Conservation (phyloP, 1,284 basidiomycete genomes). For the Cryptococcus sp. region DNA sequence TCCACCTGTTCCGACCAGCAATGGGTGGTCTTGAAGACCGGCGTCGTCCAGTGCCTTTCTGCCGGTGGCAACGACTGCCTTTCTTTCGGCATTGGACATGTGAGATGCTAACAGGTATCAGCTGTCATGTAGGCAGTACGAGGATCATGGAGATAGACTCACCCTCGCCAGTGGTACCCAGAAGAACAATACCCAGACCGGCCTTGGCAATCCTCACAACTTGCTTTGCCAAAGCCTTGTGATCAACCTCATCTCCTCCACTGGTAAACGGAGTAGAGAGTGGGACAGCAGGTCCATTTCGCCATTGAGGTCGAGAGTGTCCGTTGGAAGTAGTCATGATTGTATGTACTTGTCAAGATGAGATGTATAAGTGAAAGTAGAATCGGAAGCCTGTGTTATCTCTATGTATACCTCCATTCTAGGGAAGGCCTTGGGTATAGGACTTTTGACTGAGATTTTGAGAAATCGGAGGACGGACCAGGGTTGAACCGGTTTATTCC, state of each 20-base stretch:
- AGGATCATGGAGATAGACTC: conserved; percentile 7
- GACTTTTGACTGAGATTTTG: too few species aligned
- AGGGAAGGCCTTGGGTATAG: too few species aligned
- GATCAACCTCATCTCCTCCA: conserved; percentile 31
- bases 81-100: conserved; percentile 65
- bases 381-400: too few species aligned
- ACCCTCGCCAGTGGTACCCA: conserved; percentile 52
- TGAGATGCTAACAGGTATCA: conserved; percentile 50
- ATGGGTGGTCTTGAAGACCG: conserved; percentile 61
- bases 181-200: conserved; percentile 49
- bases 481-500: too few species aligned
- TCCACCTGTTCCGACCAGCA: conserved; percentile 79
- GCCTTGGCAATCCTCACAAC: conserved; percentile 48
- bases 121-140: background rate
- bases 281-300: conserved; percentile 47
- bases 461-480: too few species aligned
- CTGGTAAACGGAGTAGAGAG: conserved; percentile 49
- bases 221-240: conserved; percentile 45
- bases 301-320: conserved; percentile 16
- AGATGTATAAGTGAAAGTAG: too few species aligned
- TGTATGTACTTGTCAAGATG: background rate
- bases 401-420: too few species aligned
- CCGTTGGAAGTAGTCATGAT: conserved; percentile 1
- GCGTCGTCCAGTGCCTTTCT: conserved; percentile 69
- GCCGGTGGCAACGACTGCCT: conserved; percentile 60